Percentiles rank a stretch among this genome's conserved stretches.
Conservation (phyloP, 1,284 basidiomycete species). For the Ceratobasidium sp. region DNA sequence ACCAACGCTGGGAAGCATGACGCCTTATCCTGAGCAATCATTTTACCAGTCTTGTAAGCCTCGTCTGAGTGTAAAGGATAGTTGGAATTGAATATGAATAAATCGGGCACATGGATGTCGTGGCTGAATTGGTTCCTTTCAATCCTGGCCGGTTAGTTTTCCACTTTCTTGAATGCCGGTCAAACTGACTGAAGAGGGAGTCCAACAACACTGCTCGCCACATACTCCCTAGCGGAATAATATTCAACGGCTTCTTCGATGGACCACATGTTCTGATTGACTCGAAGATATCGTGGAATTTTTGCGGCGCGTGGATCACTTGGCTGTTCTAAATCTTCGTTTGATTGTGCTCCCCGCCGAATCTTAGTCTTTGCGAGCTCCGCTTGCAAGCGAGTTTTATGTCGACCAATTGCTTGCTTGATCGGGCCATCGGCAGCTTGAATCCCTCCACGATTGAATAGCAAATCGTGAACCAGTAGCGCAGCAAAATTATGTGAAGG, state of each 20-base stretch:
- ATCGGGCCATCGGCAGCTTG: slow-evolving; percentile 88
- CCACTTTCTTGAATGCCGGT: no score
- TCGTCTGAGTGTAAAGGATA: slow-evolving; percentile 66
- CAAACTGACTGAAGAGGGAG: slow-evolving; percentile 5
- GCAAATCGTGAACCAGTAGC: slow-evolving; percentile 86
- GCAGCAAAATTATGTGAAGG: slow-evolving; percentile 74
- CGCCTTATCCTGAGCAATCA: slow-evolving; percentile 97
- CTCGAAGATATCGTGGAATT: slow-evolving; percentile 85
- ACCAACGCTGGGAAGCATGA: slow-evolving; percentile 94
- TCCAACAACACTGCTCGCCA: slow-evolving; percentile 47
- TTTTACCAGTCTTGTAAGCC: slow-evolving; percentile 73
- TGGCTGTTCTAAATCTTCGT: slow-evolving; percentile 68
- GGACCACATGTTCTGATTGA: slow-evolving; percentile 79
- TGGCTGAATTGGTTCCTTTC: slow-evolving; percentile 66
- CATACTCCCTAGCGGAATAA: slow-evolving; percentile 64
- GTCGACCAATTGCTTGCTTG: slow-evolving; percentile 80
- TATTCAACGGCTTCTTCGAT: slow-evolving; percentile 63
- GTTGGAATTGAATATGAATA: slow-evolving; percentile 78
- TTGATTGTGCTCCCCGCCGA: slow-evolving; percentile 70
- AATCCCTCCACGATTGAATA: slow-evolving; percentile 76
- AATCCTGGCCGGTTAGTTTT: no score
- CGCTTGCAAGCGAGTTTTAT: slow-evolving; percentile 86
- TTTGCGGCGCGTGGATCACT: slow-evolving; percentile 69
- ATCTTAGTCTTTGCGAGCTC: slow-evolving; percentile 88
- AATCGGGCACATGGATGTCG: slow-evolving; percentile 81